phyloP scores from a whole-genome alignment of 768 basidiomycete species.

The Russula abietina region DNA sequence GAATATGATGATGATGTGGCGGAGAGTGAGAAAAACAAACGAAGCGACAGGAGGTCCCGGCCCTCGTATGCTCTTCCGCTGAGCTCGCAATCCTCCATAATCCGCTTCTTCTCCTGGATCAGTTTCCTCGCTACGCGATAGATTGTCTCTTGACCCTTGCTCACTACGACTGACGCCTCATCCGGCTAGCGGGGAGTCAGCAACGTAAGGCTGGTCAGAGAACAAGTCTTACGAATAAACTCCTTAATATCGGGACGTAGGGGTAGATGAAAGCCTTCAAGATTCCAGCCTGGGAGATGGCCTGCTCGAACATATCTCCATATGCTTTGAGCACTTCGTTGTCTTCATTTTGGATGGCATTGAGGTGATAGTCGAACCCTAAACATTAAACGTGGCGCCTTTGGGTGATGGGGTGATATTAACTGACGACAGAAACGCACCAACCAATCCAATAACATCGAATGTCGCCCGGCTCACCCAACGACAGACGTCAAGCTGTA shows the following conservation, averaged over 20 bases:
- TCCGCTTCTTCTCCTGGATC: slow-evolving; percentile 75
- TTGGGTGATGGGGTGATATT: neutral
- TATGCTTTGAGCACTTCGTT: no score
- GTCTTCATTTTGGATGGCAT: no score
- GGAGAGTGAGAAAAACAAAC: no score
- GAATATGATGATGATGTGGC: neutral
- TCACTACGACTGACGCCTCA: slow-evolving; percentile 42
- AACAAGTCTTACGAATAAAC: no score
- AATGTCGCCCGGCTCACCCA: no score
- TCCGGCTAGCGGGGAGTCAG: slow-evolving; percentile 44
- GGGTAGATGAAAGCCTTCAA: slow-evolving; percentile 40
- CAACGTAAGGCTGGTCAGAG: neutral
- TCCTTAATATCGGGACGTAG: no score
- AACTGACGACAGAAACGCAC: slow-evolving; percentile 35
- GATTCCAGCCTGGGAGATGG: slow-evolving; percentile 50
- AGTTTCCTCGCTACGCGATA: slow-evolving; percentile 63
- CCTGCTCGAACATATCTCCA: slow-evolving; percentile 78
- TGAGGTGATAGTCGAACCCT: slow-evolving; percentile 88
- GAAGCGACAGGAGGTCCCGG: no score
- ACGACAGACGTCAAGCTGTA: no score
- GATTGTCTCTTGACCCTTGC: slow-evolving; percentile 58
- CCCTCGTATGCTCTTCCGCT: no score
- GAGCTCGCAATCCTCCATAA: no score
- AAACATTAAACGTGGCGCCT: neutral
- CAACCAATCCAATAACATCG: no score